A percentile compares a stretch with the other conserved stretches of the same genome.
phyloP scores from a whole-genome alignment of 169 alveolate genomes.

The Eimeria sp. region DNA sequence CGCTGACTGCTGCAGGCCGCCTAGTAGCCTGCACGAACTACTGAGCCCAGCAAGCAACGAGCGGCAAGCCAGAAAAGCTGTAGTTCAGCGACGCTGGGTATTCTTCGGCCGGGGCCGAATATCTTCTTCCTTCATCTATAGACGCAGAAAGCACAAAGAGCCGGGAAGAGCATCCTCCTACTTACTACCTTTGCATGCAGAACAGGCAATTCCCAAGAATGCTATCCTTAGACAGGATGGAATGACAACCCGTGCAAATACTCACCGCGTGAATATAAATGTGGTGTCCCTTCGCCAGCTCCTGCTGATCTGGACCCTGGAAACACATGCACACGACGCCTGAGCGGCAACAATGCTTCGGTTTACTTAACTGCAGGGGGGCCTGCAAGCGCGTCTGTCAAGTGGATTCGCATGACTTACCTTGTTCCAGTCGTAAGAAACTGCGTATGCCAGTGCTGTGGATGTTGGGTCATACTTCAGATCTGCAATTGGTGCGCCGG shows the following conservation, averaged over 20 bases:
- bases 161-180: neutral
- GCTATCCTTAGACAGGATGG: neutral
- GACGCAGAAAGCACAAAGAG: neutral
- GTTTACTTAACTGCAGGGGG: neutral
- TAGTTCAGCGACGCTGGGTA: conserved; percentile 65
- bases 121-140: conserved; percentile 79
- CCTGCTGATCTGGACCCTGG: conserved; percentile 83
- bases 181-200: neutral
- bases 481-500: conserved; percentile 77
- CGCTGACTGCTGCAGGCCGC: neutral
- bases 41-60: neutral
- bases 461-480: conserved; percentile 76
- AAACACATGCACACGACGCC: neutral
- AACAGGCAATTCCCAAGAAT: neutral
- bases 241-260: neutral
- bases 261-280: conserved; percentile 75
- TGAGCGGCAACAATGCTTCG: neutral
- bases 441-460: conserved; percentile 80
- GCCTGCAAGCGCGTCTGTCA: conserved; percentile 4
- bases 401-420: neutral
- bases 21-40: neutral
- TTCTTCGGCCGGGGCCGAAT: conserved; percentile 79
- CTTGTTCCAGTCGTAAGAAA: conserved; percentile 83
- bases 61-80: neutral
- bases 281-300: conserved; percentile 78